Evolutionary conservation across 805 yeast genomes (phyloP), one percentile per base, ranked within the genome.

Genomic region (Saturnispora ahearnii): DNA sequence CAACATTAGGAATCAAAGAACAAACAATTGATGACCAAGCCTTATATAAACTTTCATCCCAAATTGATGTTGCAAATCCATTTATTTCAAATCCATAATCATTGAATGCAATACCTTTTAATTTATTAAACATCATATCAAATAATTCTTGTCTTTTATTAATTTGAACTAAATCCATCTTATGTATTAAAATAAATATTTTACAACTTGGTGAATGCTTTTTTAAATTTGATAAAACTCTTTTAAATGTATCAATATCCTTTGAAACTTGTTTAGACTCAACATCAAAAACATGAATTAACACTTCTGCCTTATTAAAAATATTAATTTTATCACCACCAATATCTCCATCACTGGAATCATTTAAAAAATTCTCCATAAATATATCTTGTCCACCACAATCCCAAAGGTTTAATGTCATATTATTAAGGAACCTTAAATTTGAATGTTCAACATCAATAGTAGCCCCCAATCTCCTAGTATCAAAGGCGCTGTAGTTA

Each of bases 371-470:
- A 65, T 87, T 89, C 61, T 91, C 97, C 87, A 93, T 90, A 57
- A 90, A 93, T 2, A 85, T 88, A 65, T 93, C 97, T 64, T 93
- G 99, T 3, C 96, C 96, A 60, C 98, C 99, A 68, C 99, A 93
- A 66, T 93, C 99, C 98, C 98, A 90, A 22, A 93, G 71, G 60
- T 91, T 91, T 43, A 93, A 72, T 1, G 97, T 89, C 95, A 93
- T 88, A 63, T 91, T 90, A 1, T 96, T 96, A 52, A 93, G 71
- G 60, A 93, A 90, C 46, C 98, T 72, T 50, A 93, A 69, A 67
- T 91, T 96, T 2, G 97, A 88, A 62, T 93, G 96, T 62, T 93
- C 99, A n/a, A 93, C 97, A 62, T 93, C 99, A 51, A 93, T 90
- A 0, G 99, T 93, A 10, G 99, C 98, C 2, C 98, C 98, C 12